Percentiles rank a stretch among this genome's conserved stretches.
phyloP scores from a whole-genome alignment of 2,329 filamentous ascomycete genomes.

The Xylariaceae sp. region DNA sequence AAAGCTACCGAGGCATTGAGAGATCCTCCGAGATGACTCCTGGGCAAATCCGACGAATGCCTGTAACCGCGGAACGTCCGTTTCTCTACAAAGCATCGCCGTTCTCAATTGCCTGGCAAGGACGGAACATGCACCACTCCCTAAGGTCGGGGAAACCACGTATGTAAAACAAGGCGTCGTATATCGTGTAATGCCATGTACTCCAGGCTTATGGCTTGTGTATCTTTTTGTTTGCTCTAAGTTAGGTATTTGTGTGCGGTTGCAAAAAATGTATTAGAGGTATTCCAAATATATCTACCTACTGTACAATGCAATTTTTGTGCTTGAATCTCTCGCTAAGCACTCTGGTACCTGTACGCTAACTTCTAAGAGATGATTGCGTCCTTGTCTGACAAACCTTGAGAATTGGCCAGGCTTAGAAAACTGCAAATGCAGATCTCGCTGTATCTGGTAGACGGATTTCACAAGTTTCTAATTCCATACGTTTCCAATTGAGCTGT shows the following conservation, averaged over 20 bases:
- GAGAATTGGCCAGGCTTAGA: too few relatives aligned
- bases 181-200: too few relatives aligned
- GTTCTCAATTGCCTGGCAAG: neutral
- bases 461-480: too few relatives aligned
- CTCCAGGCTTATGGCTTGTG: too few relatives aligned
- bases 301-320: conserved; percentile 8
- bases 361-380: too few relatives aligned
- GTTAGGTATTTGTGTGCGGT: conserved; percentile 2
- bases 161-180: too few relatives aligned
- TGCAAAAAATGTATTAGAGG: neutral
- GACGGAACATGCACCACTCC: neutral
- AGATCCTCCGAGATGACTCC: conserved; percentile 10
- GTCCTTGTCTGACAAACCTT: too few relatives aligned
- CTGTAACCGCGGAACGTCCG: neutral
- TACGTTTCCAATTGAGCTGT: too few relatives aligned
- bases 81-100: neutral
- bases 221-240: neutral
- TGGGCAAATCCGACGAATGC: neutral
- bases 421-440: too few relatives aligned
- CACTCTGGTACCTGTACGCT: too few relatives aligned
- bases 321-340: conserved; percentile 1
- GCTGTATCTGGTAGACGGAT: too few relatives aligned
- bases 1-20: conserved; percentile 11
- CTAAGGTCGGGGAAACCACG: too few relatives aligned
- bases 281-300: conserved; percentile 21